Conservation (phyloP, 1,139 yeast genomes). For the Blastobotrys capitulatus region DNA sequence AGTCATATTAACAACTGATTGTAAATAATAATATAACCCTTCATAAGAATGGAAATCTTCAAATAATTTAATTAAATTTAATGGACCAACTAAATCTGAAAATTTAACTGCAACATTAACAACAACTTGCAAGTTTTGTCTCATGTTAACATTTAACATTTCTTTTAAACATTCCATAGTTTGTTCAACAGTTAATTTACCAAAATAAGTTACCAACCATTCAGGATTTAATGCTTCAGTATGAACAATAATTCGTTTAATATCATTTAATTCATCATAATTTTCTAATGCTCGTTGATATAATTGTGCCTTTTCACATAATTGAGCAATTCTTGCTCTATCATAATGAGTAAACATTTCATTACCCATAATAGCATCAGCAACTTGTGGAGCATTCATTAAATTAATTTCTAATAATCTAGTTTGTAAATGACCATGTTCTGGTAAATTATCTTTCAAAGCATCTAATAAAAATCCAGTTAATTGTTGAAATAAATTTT, state of each 20-base stretch:
- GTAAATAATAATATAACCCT: conserved; percentile 90
- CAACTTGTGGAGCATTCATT: conserved; percentile 97
- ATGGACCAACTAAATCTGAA: conserved; percentile 88
- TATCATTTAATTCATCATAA: conserved; percentile 90
- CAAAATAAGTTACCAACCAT: conserved; percentile 90
- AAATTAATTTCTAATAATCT: conserved; percentile 88
- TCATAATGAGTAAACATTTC: conserved; percentile 95
- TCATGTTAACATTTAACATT: conserved; percentile 72
- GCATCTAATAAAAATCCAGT: conserved; percentile 98
- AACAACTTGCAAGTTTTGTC: conserved; percentile 86
- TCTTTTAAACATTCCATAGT: conserved; percentile 83
- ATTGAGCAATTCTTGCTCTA: conserved; percentile 83
- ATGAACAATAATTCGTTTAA: conserved; percentile 89
- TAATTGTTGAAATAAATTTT: conserved; percentile 94
- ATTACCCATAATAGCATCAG: conserved; percentile 96
- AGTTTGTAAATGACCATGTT: conserved; percentile 95
- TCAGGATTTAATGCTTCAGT: conserved; percentile 83
- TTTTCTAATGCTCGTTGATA: conserved; percentile 94
- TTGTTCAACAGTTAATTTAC: conserved; percentile 92
- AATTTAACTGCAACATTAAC: conserved; percentile 96
- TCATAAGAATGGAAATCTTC: conserved; percentile 90
- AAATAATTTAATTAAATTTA: conserved; percentile 77
- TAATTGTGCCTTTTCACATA: conserved; percentile 92
- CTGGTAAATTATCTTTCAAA: conserved; percentile 86
- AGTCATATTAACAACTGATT: conserved; percentile 87